These are phyloP conservation scores for Amniculicola lignicola DNA, from an alignment of 495 filamentous ascomycete species.

Conservation along the genomic window DNA sequence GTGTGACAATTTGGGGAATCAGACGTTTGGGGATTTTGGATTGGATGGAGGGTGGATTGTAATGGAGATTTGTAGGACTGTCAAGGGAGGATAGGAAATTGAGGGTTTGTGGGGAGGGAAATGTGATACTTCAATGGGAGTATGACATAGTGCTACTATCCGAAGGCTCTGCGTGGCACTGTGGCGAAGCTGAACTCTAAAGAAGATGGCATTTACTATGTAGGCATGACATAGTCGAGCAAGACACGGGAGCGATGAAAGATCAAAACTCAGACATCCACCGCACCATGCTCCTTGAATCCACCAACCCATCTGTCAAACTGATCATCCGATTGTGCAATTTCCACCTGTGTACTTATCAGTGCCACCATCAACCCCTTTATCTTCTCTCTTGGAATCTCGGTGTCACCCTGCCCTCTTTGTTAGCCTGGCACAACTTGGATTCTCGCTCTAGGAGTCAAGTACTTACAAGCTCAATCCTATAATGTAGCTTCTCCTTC, in stretches of 20 bases:
- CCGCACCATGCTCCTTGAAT: conserved; percentile 13
- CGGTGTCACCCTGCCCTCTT: conserved; percentile 35
- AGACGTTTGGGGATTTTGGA: not conserved
- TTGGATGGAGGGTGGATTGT: conserved; percentile 2
- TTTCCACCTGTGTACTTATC: conserved; percentile 37
- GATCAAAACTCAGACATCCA: not conserved
- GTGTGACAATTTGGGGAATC: not conserved
- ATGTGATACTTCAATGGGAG: no score
- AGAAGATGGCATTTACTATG: no score
- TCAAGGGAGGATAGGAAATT: not conserved
- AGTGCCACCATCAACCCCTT: conserved; percentile 38
- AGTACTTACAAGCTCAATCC: conserved; percentile 36
- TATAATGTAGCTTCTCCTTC: conserved; percentile 44
- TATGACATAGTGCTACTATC: no score
- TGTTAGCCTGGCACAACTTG: not conserved
- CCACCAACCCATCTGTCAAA: conserved; percentile 16
- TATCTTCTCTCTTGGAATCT: conserved; percentile 35
- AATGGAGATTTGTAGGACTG: not conserved
- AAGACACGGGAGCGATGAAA: no score
- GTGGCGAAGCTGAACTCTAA: no score
- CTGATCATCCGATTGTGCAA: conserved; percentile 18
- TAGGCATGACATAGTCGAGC: no score
- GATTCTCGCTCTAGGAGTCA: not conserved
- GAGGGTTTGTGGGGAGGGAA: not conserved
- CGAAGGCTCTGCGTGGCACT: no score